A percentile compares a stretch with the other conserved stretches of the same genome.
phyloP scores from a whole-genome alignment of 345 rosid genomes.

The Durio zibethinus region DNA sequence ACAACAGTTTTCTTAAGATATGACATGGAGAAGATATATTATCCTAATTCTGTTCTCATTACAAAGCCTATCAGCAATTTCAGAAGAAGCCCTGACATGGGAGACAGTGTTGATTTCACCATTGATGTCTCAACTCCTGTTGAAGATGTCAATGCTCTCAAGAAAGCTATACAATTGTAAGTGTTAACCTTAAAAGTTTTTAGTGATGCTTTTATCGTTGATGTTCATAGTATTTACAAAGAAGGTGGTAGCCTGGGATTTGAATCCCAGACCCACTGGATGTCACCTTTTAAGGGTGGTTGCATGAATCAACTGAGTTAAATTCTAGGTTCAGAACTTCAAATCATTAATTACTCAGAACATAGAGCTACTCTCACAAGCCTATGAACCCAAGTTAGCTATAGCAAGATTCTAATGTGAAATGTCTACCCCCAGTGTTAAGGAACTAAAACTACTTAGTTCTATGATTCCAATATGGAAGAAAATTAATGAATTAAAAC shows the following conservation, averaged over 20 bases:
- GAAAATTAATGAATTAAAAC: neutral
- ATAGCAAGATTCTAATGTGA: neutral
- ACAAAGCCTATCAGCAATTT: conserved; percentile 55
- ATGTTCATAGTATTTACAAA: no score
- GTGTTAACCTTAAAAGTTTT: neutral
- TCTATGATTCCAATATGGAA: neutral
- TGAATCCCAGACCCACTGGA: no score
- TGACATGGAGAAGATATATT: conserved; percentile 76
- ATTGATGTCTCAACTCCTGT: conserved; percentile 43
- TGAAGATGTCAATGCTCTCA: conserved; percentile 48
- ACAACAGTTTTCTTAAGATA: conserved; percentile 68
- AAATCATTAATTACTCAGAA: neutral
- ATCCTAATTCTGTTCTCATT: conserved; percentile 62
- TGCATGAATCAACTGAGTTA: no score
- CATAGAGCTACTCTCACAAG: neutral
- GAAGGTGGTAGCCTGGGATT: no score
- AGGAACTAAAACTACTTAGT: neutral
- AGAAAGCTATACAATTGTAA: conserved; percentile 51
- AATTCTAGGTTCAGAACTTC: no score
- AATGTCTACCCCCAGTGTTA: neutral
- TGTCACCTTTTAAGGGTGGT: no score
- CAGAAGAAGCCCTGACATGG: conserved; percentile 61
- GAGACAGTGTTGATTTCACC: conserved; percentile 43
- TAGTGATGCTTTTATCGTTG: no score
- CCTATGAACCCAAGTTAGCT: neutral